Conservation (phyloP, 1,284 basidiomycete species). For the Ustilago esculenta region DNA sequence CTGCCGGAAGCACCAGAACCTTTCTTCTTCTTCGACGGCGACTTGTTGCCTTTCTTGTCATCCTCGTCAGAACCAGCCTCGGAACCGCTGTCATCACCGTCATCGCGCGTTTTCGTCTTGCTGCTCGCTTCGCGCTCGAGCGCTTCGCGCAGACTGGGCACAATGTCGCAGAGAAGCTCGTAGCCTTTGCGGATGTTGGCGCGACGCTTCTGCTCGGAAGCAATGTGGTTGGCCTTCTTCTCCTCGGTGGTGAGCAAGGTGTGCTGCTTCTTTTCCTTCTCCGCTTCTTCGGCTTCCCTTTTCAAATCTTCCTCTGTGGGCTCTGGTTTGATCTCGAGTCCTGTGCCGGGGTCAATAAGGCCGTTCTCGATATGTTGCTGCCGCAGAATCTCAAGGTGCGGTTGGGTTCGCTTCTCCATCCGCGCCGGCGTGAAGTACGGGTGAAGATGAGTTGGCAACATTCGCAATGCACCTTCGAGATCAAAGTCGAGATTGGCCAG, state of each 20-base stretch:
- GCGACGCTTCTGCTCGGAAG: slow-evolving; percentile 87
- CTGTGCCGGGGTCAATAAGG: slow-evolving; percentile 28
- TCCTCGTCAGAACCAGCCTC: slow-evolving; percentile 19
- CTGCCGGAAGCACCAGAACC: neutral
- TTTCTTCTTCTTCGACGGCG: slow-evolving; percentile 21
- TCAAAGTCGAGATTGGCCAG: slow-evolving; percentile 38
- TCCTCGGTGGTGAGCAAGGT: slow-evolving; percentile 79
- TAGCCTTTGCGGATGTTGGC: slow-evolving; percentile 89
- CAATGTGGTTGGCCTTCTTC: slow-evolving; percentile 91
- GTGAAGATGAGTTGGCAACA: slow-evolving; percentile 19
- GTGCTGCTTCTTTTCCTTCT: slow-evolving; percentile 68
- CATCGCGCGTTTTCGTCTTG: slow-evolving; percentile 9
- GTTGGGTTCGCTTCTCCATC: slow-evolving; percentile 49
- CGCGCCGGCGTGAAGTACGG: slow-evolving; percentile 19
- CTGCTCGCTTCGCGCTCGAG: slow-evolving; percentile 43
- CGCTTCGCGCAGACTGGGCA: slow-evolving; percentile 75
- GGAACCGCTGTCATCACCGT: slow-evolving; percentile 5
- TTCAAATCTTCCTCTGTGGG: slow-evolving; percentile 32
- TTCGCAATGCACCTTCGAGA: slow-evolving; percentile 13
- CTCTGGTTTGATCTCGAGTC: slow-evolving; percentile 38
- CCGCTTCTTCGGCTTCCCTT: slow-evolving; percentile 29
- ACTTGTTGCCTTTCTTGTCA: slow-evolving; percentile 4
- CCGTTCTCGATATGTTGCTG: slow-evolving; percentile 37
- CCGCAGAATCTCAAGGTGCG: slow-evolving; percentile 45
- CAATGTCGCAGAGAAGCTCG: slow-evolving; percentile 79